These are phyloP conservation scores for Saussurea involucrata DNA, from an alignment of 129 eudicot species.

Conservation along the genomic window DNA sequence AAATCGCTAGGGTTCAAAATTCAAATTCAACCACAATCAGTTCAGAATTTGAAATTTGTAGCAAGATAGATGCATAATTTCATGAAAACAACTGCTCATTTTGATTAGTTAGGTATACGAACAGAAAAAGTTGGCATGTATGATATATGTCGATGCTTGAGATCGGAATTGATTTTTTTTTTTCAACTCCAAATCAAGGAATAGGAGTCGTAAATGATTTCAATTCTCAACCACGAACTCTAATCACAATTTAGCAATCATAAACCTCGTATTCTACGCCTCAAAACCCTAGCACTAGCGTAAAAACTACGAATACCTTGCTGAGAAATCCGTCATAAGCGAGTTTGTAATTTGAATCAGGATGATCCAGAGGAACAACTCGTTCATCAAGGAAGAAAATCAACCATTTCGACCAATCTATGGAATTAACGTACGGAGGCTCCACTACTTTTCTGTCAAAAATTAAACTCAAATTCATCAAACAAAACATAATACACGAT, in stretches of 20 bases:
- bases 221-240: background rate
- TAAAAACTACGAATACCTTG: constrained; percentile 17
- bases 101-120: background rate
- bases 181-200: background rate
- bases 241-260: background rate
- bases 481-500: background rate
- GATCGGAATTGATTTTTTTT: background rate
- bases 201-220: background rate
- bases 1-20: background rate
- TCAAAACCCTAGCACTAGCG: constrained; percentile 5
- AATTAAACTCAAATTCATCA: background rate
- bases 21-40: background rate
- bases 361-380: constrained; percentile 33
- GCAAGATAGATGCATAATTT: background rate
- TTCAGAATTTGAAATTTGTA: background rate
- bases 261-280: background rate
- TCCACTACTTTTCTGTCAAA: constrained; percentile 19
- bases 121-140: background rate
- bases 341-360: constrained; percentile 31
- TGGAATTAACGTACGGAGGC: constrained; percentile 7
- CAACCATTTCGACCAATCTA: constrained; percentile 38
- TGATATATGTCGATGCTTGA: background rate
- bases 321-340: constrained; percentile 37
- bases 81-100: background rate
- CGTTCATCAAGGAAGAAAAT: constrained; percentile 35